phyloP scores from a whole-genome alignment of 208 protist species.

The Strigomonas galati region DNA sequence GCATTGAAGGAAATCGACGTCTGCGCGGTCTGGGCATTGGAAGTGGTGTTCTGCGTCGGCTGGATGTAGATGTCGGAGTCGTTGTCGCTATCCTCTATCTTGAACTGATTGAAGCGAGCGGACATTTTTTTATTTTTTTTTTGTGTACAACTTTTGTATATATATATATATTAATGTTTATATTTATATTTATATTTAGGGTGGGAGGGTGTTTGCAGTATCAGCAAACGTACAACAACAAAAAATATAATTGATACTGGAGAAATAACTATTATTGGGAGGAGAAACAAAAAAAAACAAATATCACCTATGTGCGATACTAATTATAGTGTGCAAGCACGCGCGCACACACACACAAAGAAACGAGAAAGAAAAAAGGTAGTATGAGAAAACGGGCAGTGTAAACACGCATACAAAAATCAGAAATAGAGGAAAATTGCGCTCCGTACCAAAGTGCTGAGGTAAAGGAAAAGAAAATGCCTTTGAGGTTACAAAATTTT shows the following conservation, averaged over 20 bases:
- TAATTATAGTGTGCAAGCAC: background rate
- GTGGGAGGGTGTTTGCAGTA: too few species aligned
- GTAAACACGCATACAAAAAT: too few species aligned
- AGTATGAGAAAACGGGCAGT: too few species aligned
- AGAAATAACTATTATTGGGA: too few species aligned
- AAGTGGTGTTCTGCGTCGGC: too few species aligned
- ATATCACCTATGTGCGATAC: background rate
- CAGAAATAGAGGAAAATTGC: too few species aligned
- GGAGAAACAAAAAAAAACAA: conserved; percentile 4
- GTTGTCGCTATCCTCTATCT: conserved; percentile 54
- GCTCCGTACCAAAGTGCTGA: too few species aligned
- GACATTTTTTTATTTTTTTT: conserved; percentile 9
- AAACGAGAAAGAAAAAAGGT: conserved; percentile 2
- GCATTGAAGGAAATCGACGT: too few species aligned
- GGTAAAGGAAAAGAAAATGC: conserved; percentile 10
- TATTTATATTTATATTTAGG: too few species aligned
- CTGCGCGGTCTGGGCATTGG: too few species aligned
- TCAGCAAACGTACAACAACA: background rate
- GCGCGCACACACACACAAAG: background rate
- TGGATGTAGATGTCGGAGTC: conserved; percentile 23
- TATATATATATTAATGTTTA: conserved; percentile 9
- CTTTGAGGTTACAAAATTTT: too few species aligned
- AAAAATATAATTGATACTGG: too few species aligned
- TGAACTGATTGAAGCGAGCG: conserved; percentile 37
- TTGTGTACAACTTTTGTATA: background rate